Conservation (phyloP, 805 yeast genomes). For the Candida endomychidarum region DNA sequence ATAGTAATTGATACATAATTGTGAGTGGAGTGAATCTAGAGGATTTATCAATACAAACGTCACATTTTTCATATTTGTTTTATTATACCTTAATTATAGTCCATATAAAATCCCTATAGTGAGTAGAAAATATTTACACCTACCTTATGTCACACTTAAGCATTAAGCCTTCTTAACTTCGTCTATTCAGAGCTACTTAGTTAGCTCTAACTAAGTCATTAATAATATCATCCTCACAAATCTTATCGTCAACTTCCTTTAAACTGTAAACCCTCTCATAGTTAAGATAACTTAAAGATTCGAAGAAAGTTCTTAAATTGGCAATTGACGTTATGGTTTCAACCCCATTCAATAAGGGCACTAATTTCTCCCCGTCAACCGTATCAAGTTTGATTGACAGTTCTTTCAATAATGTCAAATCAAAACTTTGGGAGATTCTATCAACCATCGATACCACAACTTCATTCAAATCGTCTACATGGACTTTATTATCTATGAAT, state of each 20-base stretch:
- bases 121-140: too few relatives aligned
- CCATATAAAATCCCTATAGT: too few relatives aligned
- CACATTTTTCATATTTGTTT: too few relatives aligned
- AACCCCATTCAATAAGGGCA: slow-evolving; percentile 50
- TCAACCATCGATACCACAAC: slow-evolving; percentile 46
- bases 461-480: slow-evolving; percentile 42
- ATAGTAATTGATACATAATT: too few relatives aligned
- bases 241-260: slow-evolving; percentile 26
- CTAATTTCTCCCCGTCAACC: slow-evolving; percentile 28
- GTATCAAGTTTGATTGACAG: slow-evolving; percentile 36
- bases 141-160: too few relatives aligned
- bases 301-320: slow-evolving; percentile 63
- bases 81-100: too few relatives aligned
- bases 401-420: slow-evolving; percentile 30
- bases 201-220: slow-evolving; percentile 44
- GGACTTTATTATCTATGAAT: slow-evolving; percentile 68
- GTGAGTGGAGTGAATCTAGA: too few relatives aligned
- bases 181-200: too few relatives aligned
- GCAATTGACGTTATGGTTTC: slow-evolving; percentile 38
- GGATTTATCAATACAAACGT: too few relatives aligned
- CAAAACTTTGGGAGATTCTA: slow-evolving; percentile 36
- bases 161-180: too few relatives aligned
- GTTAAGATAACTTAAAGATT: slow-evolving; percentile 59
- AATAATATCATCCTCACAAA: slow-evolving; percentile 57
- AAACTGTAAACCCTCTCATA: slow-evolving; percentile 67